Base-by-base conservation (phyloP, 805 yeast species). In the Tetrapisispora phaffii region DNA sequence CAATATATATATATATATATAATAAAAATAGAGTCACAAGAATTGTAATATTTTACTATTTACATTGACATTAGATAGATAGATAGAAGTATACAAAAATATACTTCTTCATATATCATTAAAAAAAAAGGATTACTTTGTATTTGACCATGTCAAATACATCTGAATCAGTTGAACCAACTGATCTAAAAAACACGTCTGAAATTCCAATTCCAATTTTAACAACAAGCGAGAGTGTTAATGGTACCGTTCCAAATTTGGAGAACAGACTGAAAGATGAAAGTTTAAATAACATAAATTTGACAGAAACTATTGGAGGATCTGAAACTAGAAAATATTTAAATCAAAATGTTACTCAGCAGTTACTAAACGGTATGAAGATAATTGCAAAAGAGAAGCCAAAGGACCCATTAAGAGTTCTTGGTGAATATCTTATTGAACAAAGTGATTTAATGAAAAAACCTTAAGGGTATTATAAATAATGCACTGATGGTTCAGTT, bases 241-340 rank as follows among this genome's bases (percentile, higher is more conserved):
- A 28, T 28, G 10, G 4, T 28, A 28, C 7, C 13, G 31, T 17
- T 17, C 9, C 19, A 16, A 9, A 20, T 26, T 19, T 19, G 13
- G 17, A 26, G 10, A 24, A 38, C 3, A 12, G 23, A 7, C 24
- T 20, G n/a, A 16, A 38, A 13, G 7, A 28, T 2, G 36, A 37
- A 19, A n/a, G 16, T 10, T 36, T 45, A 17, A 39, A 45, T 19
- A 36, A 26, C 20, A 31, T 47, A 4, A 36, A 47, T 19, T 59
- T 72, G 13, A 71, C 76, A 32, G 76, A 75, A 47, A 67, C 76
- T 22, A 76, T 78, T 15, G 85, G 86, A 8, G 93, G 93, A 1
- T 82, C 88, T 2, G 77, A 84, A 1, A 72, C 81, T 1, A 73
- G 95, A 50, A 74, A 71, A 52, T 85, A 83, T 70, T 68, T 85